These are phyloP conservation scores for Mortierella claussenii DNA, from an alignment of 192 early-diverging fungal genomes.

Conservation along the genomic window DNA sequence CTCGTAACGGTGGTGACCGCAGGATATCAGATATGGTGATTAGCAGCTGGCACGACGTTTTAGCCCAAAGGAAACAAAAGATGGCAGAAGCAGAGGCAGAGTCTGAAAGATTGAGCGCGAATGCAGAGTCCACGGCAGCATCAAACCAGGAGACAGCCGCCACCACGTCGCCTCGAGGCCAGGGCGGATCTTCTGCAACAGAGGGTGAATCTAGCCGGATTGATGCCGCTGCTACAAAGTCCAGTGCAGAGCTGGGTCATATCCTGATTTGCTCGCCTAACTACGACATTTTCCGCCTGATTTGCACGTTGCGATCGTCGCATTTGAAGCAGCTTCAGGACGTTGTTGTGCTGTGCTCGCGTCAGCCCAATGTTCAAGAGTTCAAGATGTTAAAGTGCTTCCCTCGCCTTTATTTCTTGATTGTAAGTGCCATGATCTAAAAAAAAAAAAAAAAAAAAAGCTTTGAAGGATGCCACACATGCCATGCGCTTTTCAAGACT, in stretches of 20 bases:
- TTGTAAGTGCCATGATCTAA: conserved; percentile 54
- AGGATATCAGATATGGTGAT: conserved; percentile 28
- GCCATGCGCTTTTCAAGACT: too few relatives aligned
- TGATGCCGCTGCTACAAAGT: not conserved
- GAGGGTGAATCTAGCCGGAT: not conserved
- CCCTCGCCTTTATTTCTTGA: conserved; percentile 60
- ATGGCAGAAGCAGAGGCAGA: conserved; percentile 11
- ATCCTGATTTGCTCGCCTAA: conserved; percentile 48
- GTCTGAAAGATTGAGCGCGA: not conserved
- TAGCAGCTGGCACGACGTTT: conserved; percentile 24
- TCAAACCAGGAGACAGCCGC: not conserved
- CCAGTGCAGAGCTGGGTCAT: conserved; percentile 17
- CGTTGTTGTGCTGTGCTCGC: conserved; percentile 56
- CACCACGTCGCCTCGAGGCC: too few relatives aligned
- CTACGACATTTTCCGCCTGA: conserved; percentile 44
- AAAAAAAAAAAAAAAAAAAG: too few relatives aligned
- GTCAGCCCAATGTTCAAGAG: conserved; percentile 45
- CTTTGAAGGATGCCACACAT: too few relatives aligned
- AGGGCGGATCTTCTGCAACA: not conserved
- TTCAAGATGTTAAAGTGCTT: conserved; percentile 57
- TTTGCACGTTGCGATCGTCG: conserved; percentile 39
- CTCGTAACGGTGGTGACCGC: conserved; percentile 9
- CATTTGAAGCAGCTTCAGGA: conserved; percentile 58
- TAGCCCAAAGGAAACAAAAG: conserved; percentile 12
- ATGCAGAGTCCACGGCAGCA: not conserved